Base-by-base conservation (phyloP, 2,329 filamentous ascomycete species). In the Cladosporium sp. region DNA sequence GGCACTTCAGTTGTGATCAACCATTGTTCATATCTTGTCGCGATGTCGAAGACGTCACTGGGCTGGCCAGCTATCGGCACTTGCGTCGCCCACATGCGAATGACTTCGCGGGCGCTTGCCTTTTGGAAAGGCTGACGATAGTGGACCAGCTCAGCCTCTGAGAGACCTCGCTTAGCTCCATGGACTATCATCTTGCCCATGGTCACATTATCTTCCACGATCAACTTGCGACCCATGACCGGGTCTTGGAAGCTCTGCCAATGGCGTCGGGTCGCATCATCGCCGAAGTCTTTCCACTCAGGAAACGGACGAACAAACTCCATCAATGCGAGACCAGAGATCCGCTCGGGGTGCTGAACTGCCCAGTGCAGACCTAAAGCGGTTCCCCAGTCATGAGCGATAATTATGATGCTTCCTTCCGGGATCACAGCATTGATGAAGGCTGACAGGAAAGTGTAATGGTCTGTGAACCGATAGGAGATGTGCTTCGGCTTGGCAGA, bases 281-380 rank as follows among this genome's bases (percentile, higher is more conserved):
- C 17, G 20, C 40, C 40, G 19, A 24, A 20, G 25, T 57, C 54
- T 20, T 57, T 44, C 54, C 44, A 57, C 24, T 20, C 49, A 12
- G 15, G 42, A 8, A 20, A 37, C 13, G 54, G 54, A 28, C 45
- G 34, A 12, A 57, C 25, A 44, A 57, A 57, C 20, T 57, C 54
- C 54, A 57, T 57, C 7, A 57, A 20, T 10, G 45, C 54, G 15
- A 57, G 32, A 25, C 42, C 35, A 7, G 42, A 13, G 9, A 57
- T 37, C n/a, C 25, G 6, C 9, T 50, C 25, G 8, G 36, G 15
- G 28, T 57, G 42, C 10, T 35, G 54, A 3, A 42, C 19, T 2
- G 54, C 54, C 54, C 44, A 57, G 45, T 57, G 22, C 28, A 57
- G 25, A 17, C 54, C 42, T 8, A 57, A 44, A 36, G 54, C 54